These are phyloP conservation scores for Penicillium sp. DNA, from an alignment of 2,329 filamentous ascomycete species.

Conservation along the genomic window DNA sequence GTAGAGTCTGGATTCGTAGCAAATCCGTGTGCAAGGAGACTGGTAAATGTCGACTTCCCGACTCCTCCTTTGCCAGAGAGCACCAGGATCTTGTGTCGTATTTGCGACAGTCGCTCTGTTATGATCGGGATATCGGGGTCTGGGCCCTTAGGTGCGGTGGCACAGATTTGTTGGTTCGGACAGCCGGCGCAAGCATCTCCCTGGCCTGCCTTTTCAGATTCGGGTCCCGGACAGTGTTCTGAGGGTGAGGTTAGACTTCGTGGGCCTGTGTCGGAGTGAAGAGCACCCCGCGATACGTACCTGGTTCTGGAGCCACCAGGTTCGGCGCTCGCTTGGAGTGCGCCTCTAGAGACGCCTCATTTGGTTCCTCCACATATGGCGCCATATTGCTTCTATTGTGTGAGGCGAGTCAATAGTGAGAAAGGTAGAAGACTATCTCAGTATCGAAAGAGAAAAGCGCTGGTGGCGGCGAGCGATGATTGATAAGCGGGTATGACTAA, in stretches of 20 bases:
- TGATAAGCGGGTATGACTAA: slow-evolving; percentile 43
- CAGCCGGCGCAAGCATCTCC: slow-evolving; percentile 89
- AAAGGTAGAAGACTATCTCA: neutral
- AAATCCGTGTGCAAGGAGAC: slow-evolving; percentile 85
- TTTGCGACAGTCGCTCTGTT: slow-evolving; percentile 75
- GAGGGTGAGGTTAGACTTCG: neutral
- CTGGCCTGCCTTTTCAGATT: slow-evolving; percentile 60
- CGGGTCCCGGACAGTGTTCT: slow-evolving; percentile 89
- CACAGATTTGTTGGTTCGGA: slow-evolving; percentile 94
- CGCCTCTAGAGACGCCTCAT: slow-evolving; percentile 69
- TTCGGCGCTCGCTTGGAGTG: slow-evolving; percentile 78
- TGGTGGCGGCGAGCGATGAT: slow-evolving; percentile 33
- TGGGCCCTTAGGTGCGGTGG: slow-evolving; percentile 89
- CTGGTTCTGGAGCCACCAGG: slow-evolving; percentile 89
- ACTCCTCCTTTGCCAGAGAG: slow-evolving; percentile 95
- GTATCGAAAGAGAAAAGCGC: slow-evolving; percentile 12
- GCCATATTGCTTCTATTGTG: slow-evolving; percentile 62
- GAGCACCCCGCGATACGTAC: slow-evolving; percentile 39
- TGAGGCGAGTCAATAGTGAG: neutral
- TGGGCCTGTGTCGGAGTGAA: neutral
- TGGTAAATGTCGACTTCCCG: slow-evolving; percentile 92
- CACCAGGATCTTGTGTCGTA: slow-evolving; percentile 91
- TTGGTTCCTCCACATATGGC: slow-evolving; percentile 75
- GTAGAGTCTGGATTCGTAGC: slow-evolving; percentile 76
- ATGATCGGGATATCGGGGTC: slow-evolving; percentile 94